These are phyloP conservation scores for Blastobotrys parvus DNA, from an alignment of 805 yeast species.

Conservation along the genomic window DNA sequence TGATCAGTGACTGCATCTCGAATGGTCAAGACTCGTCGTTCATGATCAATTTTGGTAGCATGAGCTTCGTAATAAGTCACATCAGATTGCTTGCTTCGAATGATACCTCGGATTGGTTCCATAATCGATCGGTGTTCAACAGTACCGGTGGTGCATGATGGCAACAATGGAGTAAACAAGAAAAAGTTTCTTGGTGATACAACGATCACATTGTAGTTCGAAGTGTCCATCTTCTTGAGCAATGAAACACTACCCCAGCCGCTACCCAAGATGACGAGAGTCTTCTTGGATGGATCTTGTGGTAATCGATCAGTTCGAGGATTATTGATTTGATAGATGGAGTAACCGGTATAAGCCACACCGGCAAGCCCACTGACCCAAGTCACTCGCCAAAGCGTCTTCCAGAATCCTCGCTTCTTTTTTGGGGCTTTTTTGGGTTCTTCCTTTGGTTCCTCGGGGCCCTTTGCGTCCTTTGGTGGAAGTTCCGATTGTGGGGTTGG, in stretches of 20 bases:
- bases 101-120: conserved; percentile 85
- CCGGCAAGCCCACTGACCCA: conserved; percentile 43
- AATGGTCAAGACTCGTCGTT: conserved; percentile 53
- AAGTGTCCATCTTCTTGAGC: conserved; percentile 75
- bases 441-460: background rate
- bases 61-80: conserved; percentile 90
- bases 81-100: conserved; percentile 60
- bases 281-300: conserved; percentile 55
- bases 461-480: background rate
- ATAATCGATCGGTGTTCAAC: conserved; percentile 82
- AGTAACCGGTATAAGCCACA: conserved; percentile 52
- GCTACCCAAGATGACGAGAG: conserved; percentile 61
- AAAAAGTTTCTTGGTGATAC: conserved; percentile 94
- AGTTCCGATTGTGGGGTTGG: background rate
- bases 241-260: conserved; percentile 95
- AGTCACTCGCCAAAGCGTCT: conserved; percentile 41
- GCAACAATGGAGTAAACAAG: conserved; percentile 90
- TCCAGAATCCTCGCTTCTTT: conserved; percentile 24
- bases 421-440: background rate
- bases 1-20: conserved; percentile 31
- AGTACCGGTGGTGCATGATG: conserved; percentile 92
- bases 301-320: conserved; percentile 32
- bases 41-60: conserved; percentile 75
- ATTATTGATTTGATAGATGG: conserved; percentile 30
- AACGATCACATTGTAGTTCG: conserved; percentile 79